Percentiles rank a stretch among this genome's conserved stretches.
phyloP scores from a whole-genome alignment of 345 rosid genomes.

The Salix exigua region DNA sequence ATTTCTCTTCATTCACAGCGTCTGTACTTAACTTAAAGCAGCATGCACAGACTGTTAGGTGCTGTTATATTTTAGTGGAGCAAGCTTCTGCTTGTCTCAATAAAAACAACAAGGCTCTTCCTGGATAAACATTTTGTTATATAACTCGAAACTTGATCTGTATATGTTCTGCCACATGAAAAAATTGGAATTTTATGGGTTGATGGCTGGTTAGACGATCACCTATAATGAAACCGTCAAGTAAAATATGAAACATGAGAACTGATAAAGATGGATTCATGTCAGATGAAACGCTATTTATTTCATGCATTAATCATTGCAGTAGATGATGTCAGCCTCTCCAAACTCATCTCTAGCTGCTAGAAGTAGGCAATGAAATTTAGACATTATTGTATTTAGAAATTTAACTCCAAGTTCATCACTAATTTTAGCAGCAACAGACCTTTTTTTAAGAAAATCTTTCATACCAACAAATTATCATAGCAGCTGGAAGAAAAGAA shows the following conservation, averaged over 20 bases:
- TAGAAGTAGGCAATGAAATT: not conserved
- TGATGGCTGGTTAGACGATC: not conserved
- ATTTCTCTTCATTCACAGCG: conserved; percentile 6
- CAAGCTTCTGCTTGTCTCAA: not conserved
- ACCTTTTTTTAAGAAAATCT: not conserved
- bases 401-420: not conserved
- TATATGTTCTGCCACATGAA: not conserved
- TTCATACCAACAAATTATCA: not conserved
- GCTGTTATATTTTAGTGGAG: not conserved
- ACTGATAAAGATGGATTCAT: not conserved
- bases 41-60: not conserved
- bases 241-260: not conserved
- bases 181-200: not conserved
- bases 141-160: not conserved
- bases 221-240: not conserved
- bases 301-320: not conserved
- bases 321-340: not conserved
- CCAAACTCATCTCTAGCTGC: not conserved
- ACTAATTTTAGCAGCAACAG: not conserved
- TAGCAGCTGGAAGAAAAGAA: not conserved
- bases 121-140: not conserved
- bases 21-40: not conserved
- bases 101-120: not conserved
- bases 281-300: not conserved
- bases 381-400: not conserved